Percentiles rank a stretch among this genome's conserved stretches.
Evolutionary conservation across 495 filamentous ascomycete species (phyloP).

Genomic region (Trichoderma reesei): DNA sequence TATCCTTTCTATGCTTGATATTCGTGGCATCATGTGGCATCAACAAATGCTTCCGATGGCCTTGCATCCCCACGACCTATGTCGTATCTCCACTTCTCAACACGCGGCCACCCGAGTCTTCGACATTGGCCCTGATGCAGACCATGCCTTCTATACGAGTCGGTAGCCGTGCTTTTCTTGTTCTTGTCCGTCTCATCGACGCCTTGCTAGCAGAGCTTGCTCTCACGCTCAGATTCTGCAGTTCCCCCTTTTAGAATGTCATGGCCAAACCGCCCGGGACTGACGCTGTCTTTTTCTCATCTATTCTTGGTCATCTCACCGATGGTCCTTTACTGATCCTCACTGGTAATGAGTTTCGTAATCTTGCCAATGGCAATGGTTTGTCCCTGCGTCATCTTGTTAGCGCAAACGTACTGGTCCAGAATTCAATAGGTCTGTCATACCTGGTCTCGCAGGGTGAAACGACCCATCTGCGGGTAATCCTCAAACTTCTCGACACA

Average conservation of each 20-base stretch:
- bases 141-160: not conserved
- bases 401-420: constrained; percentile 11
- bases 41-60: not conserved
- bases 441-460: constrained; percentile 91
- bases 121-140: not conserved
- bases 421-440: constrained; percentile 6
- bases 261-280: no score
- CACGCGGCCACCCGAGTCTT: not conserved
- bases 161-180: not conserved
- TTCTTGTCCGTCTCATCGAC: not conserved
- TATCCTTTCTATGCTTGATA: not conserved
- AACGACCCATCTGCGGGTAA: constrained; percentile 86
- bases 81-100: not conserved
- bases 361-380: constrained; percentile 97
- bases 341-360: constrained; percentile 57
- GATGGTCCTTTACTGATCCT: not conserved
- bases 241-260: not conserved
- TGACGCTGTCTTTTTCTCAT: not conserved
- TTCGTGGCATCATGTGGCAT: constrained; percentile 4
- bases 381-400: constrained; percentile 56
- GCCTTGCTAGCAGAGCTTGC: not conserved
- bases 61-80: not conserved
- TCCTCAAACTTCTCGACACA: constrained; percentile 92
- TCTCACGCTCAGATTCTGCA: not conserved
- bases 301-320: not conserved